Evolutionary conservation across 305 asterid species (phyloP).

Genomic region (Fraxinus dipetala): DNA sequence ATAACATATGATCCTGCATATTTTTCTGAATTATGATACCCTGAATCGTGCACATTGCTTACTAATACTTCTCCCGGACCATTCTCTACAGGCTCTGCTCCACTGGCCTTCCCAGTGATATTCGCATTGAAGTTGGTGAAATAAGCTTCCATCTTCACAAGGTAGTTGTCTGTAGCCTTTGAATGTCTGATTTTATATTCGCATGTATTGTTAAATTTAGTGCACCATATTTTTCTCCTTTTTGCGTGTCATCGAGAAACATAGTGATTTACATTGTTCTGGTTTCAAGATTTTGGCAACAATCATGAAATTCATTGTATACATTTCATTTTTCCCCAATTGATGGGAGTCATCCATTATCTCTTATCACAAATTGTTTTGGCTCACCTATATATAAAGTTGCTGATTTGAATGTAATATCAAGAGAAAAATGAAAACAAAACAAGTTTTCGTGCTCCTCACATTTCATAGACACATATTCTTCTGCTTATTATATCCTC

Average conservation of each 20-base stretch:
- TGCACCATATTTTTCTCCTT: neutral
- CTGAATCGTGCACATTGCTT: neutral
- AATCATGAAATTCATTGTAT: neutral
- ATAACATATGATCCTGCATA: neutral
- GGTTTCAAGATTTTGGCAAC: neutral
- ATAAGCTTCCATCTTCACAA: conserved; percentile 54
- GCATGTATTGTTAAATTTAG: neutral
- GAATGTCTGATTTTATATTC: neutral
- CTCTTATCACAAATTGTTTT: neutral
- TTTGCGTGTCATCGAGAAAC: neutral
- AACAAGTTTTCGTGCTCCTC: neutral
- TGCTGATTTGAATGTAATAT: neutral
- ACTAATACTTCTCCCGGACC: neutral
- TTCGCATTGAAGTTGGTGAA: conserved; percentile 41
- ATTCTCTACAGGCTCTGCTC: conserved; percentile 42
- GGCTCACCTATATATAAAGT: neutral
- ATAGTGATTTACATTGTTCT: neutral
- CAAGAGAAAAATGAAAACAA: neutral
- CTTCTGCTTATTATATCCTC: neutral
- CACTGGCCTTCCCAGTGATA: conserved; percentile 51
- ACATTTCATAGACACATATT: neutral
- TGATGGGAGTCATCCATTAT: neutral
- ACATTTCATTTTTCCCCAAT: neutral
- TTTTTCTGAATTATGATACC: neutral
- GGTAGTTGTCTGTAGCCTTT: conserved; percentile 23